phyloP scores from a whole-genome alignment of 768 basidiomycete species.

The Collybia sp. region DNA sequence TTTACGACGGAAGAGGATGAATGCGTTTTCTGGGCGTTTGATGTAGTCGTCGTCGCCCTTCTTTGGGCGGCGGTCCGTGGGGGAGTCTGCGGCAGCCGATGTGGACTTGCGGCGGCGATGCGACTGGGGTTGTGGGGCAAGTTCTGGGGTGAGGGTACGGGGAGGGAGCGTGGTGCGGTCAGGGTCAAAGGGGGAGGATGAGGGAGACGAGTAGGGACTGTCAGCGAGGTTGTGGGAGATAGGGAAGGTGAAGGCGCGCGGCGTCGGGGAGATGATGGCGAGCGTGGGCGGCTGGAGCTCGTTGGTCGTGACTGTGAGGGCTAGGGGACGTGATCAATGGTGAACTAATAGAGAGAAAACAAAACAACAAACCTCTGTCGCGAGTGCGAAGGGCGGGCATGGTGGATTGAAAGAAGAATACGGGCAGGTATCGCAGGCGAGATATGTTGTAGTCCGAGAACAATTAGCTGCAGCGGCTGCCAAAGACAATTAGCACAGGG shows the following conservation, averaged over 20 bases:
- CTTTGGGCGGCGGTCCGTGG: conserved; percentile 50
- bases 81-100: conserved; percentile 37
- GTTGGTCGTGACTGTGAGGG: conserved; percentile 76
- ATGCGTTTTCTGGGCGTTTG: conserved; percentile 81
- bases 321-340: conserved; percentile 25
- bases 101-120: conserved; percentile 51
- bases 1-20: conserved; percentile 79
- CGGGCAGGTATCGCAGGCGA: conserved; percentile 17
- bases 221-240: conserved; percentile 54
- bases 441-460: not conserved
- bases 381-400: conserved; percentile 81
- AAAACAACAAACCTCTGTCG: conserved; percentile 39
- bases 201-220: conserved; percentile 66
- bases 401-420: conserved; percentile 24
- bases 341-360: conserved; percentile 2
- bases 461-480: too few relatives aligned
- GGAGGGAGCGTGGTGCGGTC: conserved; percentile 52
- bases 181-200: conserved; percentile 70
- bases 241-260: conserved; percentile 71
- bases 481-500: conserved; percentile 17
- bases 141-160: conserved; percentile 39
- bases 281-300: conserved; percentile 49
- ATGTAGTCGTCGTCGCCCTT: conserved; percentile 82
- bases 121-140: conserved; percentile 32
- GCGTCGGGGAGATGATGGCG: conserved; percentile 64